Percentiles rank a stretch among this genome's conserved stretches.
Conservation (phyloP, 768 basidiomycete species). For the Mycena amicta region DNA sequence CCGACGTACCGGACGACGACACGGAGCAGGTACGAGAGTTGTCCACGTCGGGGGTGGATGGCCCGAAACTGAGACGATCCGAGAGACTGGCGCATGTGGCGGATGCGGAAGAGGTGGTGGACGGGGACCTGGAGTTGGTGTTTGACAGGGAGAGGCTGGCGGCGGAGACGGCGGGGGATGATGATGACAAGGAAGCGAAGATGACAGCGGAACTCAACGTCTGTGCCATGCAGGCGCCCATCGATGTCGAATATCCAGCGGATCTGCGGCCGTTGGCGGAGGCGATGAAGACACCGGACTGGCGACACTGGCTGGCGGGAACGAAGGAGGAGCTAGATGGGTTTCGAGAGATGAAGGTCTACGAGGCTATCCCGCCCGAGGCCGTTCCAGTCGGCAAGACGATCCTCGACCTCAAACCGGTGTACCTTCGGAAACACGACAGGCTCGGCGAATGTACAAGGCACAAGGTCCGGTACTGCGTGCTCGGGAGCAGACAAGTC, state of each 20-base stretch:
- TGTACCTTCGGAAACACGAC: conserved; percentile 34
- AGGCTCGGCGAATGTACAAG: conserved; percentile 24
- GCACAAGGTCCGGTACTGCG: conserved; percentile 39
- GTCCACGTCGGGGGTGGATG: no score
- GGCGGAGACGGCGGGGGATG: conserved; percentile 11
- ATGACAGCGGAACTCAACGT: neutral
- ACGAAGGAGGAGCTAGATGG: conserved; percentile 13
- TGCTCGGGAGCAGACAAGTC: conserved; percentile 35
- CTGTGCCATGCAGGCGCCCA: neutral
- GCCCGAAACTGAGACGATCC: neutral
- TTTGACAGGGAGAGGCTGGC: neutral
- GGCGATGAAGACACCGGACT: neutral
- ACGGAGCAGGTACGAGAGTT: neutral
- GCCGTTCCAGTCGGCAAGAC: conserved; percentile 25
- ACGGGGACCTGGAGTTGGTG: conserved; percentile 20
- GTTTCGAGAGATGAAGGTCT: conserved; percentile 30
- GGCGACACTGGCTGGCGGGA: neutral
- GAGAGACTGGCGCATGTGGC: neutral
- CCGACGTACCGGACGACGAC: neutral
- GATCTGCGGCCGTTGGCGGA: neutral
- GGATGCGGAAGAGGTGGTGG: conserved; percentile 24
- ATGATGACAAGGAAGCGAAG: neutral
- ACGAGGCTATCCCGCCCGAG: conserved; percentile 25
- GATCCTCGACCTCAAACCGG: conserved; percentile 33
- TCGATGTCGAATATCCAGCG: neutral